Conservation (phyloP, 495 filamentous ascomycete species). For the Penicillium pulvis region DNA sequence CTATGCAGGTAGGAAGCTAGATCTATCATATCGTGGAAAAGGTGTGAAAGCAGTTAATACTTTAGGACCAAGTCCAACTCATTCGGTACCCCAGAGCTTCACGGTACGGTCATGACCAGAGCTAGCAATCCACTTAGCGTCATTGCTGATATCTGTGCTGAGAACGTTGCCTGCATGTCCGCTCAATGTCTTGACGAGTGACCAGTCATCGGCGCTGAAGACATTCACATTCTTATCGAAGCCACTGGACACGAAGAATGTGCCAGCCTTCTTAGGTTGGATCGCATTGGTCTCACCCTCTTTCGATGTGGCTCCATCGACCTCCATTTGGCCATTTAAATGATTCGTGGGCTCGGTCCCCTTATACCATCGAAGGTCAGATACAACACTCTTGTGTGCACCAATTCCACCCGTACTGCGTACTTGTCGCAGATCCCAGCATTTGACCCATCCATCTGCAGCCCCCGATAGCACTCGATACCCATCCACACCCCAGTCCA, state of each 20-base stretch:
- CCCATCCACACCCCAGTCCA: conserved; percentile 92
- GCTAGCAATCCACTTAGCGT: conserved; percentile 90
- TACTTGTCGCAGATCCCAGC: conserved; percentile 94
- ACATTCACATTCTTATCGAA: conserved; percentile 97
- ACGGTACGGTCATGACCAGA: conserved; percentile 92
- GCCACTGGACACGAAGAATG: conserved; percentile 86
- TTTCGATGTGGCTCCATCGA: conserved; percentile 50
- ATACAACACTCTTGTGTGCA: conserved; percentile 88
- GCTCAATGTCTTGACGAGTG: conserved; percentile 79
- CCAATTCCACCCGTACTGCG: conserved; percentile 80
- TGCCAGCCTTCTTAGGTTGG: conserved; percentile 69
- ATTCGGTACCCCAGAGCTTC: conserved; percentile 93
- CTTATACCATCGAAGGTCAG: conserved; percentile 93
- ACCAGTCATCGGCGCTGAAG: conserved; percentile 96
- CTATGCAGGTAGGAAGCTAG: not conserved
- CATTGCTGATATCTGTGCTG: conserved; percentile 80
- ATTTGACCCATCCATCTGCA: conserved; percentile 95
- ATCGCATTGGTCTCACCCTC: conserved; percentile 17
- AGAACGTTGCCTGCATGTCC: conserved; percentile 92
- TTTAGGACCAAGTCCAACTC: conserved; percentile 28
- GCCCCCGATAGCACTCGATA: conserved; percentile 85
- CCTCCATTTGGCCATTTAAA: conserved; percentile 60
- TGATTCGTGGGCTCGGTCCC: conserved; percentile 66
- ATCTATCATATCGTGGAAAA: not conserved
- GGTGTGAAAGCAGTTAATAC: not conserved